These are phyloP conservation scores for Venturia pyrina DNA, from an alignment of 2,329 filamentous ascomycete species.

Conservation along the genomic window DNA sequence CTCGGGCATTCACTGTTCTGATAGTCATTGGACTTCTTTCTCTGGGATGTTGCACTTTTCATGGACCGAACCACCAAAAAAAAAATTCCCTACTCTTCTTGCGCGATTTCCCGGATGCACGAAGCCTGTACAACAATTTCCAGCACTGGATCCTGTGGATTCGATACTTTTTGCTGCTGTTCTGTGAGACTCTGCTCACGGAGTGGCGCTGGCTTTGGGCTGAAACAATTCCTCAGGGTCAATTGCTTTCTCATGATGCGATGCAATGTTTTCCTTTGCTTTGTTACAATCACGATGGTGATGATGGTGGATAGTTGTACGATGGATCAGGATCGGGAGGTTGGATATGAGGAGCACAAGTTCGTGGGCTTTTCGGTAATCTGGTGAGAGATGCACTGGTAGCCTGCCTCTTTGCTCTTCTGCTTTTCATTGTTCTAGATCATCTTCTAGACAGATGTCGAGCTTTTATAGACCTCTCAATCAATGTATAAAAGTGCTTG, in stretches of 20 bases:
- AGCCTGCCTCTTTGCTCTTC: background rate
- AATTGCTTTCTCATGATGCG: background rate
- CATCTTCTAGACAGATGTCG: constrained; percentile 1
- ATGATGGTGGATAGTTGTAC: background rate
- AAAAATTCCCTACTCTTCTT: background rate
- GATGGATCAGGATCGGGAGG: background rate
- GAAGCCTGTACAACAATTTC: background rate
- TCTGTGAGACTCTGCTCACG: background rate
- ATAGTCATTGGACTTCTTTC: constrained; percentile 3
- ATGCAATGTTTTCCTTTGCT: background rate
- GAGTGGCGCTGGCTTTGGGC: background rate
- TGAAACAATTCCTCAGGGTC: background rate
- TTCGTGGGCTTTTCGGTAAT: background rate
- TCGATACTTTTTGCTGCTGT: background rate
- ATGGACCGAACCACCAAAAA: background rate
- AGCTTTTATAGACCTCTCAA: background rate
- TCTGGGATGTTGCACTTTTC: background rate
- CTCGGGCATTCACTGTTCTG: background rate
- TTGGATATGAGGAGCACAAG: background rate
- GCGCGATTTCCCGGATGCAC: background rate
- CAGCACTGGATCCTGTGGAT: background rate
- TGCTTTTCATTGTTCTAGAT: constrained; percentile 1
- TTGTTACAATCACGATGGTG: background rate
- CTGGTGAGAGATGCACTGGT: background rate
- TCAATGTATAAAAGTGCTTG: background rate